Conservation (phyloP, 2,329 filamentous ascomycete genomes). For the Botryotinia convoluta region DNA sequence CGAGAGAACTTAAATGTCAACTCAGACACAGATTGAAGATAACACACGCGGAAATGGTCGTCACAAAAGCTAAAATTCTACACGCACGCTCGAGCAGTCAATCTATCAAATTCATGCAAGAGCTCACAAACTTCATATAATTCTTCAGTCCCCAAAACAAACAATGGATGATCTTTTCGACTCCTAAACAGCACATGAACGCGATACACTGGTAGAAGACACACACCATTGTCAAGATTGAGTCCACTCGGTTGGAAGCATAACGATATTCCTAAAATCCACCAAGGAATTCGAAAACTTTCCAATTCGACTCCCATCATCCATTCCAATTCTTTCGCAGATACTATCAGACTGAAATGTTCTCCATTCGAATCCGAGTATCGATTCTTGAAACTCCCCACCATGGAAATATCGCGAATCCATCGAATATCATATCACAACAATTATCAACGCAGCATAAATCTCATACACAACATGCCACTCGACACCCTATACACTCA, state of each 20-base stretch:
- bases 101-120: rapidly evolving
- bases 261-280: background rate
- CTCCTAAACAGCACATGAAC: background rate
- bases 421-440: background rate
- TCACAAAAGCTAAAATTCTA: background rate
- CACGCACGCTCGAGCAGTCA: background rate
- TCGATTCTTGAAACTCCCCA: background rate
- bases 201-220: background rate
- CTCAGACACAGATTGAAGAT: background rate
- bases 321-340: background rate
- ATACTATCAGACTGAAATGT: background rate
- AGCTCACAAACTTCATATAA: background rate
- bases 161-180: background rate
- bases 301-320: background rate
- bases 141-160: background rate
- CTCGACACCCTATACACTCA: background rate
- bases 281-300: background rate
- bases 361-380: background rate
- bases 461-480: background rate
- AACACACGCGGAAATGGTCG: background rate
- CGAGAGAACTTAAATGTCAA: background rate
- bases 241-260: background rate
- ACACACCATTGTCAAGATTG: background rate
- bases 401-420: background rate
- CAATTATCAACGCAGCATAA: background rate